Evolutionary conservation across 2,329 filamentous ascomycete genomes (phyloP).

Genomic region (Aureobasidium mangrovei): DNA sequence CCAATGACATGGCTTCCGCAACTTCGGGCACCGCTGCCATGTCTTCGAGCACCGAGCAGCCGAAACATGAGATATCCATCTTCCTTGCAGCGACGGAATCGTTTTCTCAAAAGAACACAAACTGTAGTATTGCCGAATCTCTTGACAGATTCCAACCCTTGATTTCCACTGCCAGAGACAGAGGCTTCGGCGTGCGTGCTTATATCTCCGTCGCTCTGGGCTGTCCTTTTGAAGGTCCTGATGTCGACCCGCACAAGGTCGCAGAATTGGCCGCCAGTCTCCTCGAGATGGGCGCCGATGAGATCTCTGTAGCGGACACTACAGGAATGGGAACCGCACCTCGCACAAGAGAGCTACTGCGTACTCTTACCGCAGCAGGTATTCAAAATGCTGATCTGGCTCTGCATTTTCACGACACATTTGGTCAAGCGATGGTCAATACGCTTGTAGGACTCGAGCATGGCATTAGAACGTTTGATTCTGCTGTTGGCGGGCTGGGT

Average conservation of each 20-base stretch:
- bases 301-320: slow-evolving; percentile 84
- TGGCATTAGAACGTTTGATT: slow-evolving; percentile 71
- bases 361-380: slow-evolving; percentile 56
- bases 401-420: slow-evolving; percentile 85
- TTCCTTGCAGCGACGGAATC: slow-evolving; percentile 75
- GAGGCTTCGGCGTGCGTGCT: slow-evolving; percentile 61
- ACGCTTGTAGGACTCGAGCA: slow-evolving; percentile 67
- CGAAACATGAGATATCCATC: slow-evolving; percentile 57
- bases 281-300: slow-evolving; percentile 79
- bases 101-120: slow-evolving; percentile 74
- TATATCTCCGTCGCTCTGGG: slow-evolving; percentile 75
- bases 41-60: slow-evolving; percentile 50
- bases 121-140: slow-evolving; percentile 68
- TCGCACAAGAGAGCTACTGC: slow-evolving; percentile 55
- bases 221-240: slow-evolving; percentile 64
- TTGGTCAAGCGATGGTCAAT: slow-evolving; percentile 78
- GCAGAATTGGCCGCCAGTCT: slow-evolving; percentile 55
- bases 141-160: slow-evolving; percentile 62
- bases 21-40: slow-evolving; percentile 29
- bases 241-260: slow-evolving; percentile 51
- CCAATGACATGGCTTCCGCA: slow-evolving; percentile 34
- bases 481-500: slow-evolving; percentile 69
- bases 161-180: slow-evolving; percentile 56
- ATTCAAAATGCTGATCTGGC: slow-evolving; percentile 63
- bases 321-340: slow-evolving; percentile 84